These are phyloP conservation scores for Fusarium liriodendri DNA, from an alignment of 2,329 filamentous ascomycete genomes.

Conservation along the genomic window DNA sequence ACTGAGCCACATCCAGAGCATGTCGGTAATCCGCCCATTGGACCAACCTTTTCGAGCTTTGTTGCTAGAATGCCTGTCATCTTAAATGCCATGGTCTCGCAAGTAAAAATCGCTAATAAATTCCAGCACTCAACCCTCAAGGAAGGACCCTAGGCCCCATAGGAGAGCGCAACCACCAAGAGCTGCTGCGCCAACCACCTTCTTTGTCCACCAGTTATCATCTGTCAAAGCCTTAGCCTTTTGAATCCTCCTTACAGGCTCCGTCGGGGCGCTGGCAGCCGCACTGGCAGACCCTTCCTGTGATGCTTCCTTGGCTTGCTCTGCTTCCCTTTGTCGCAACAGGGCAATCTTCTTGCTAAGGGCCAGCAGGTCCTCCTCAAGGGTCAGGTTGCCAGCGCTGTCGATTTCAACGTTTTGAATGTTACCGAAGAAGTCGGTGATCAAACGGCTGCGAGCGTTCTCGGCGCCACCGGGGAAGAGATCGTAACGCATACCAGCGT, in stretches of 20 bases:
- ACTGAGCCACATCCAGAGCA: background rate
- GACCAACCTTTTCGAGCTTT: background rate
- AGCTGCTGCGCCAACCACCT: conserved; percentile 69
- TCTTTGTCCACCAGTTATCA: conserved; percentile 75
- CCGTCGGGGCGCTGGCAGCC: conserved; percentile 44
- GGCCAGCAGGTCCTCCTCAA: conserved; percentile 81
- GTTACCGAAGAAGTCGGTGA: conserved; percentile 98
- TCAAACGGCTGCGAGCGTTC: conserved; percentile 79
- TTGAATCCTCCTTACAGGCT: conserved; percentile 45
- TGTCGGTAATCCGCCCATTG: background rate
- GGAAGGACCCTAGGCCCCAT: conserved; percentile 68
- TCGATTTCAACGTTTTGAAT: conserved; percentile 97
- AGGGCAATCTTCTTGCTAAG: conserved; percentile 75
- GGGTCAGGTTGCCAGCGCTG: conserved; percentile 64
- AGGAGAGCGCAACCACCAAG: conserved; percentile 70
- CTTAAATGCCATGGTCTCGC: conserved; percentile 2
- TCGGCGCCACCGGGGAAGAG: conserved; percentile 88
- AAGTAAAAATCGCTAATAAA: background rate
- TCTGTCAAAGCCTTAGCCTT: conserved; percentile 71
- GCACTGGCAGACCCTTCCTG: conserved; percentile 42
- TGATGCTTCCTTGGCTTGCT: conserved; percentile 50
- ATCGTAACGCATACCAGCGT: conserved; percentile 93
- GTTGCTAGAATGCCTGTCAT: conserved; percentile 21
- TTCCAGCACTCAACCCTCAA: conserved; percentile 50
- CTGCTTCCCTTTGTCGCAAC: conserved; percentile 61